Evolutionary conservation across 2,329 filamentous ascomycete species (phyloP), one percentile per base, ranked within the genome.

Genomic region (Fusarium sp.): DNA sequence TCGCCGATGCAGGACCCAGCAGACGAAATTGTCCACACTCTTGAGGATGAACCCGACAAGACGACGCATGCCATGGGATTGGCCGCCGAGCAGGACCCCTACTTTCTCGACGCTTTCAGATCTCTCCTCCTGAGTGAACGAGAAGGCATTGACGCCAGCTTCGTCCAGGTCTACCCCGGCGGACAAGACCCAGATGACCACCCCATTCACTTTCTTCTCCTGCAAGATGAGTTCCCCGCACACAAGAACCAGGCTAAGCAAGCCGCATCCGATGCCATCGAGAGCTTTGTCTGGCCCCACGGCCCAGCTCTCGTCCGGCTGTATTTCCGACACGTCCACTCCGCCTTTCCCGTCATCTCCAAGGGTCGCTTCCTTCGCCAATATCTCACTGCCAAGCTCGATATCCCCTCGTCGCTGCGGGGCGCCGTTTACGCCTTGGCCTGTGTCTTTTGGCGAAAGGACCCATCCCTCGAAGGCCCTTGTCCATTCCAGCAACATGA

Each of bases 51-150:
- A 13, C 71, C 76, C 16, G 77, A 79, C 58, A 71, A 77, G 16
- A 83, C 82, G 2, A 80, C 83, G 11, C 82, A 84, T 69, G 81
- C 77, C 11, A 80, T 84, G 75, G 83, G 82, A 0, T 76, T 80
- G 13, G 77, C 81, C 2, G 80, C 78, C 9, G 83, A 85, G 71
- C 83, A 85, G 66, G 83, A 84, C 58, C 79, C 81, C 1, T 79
- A 83, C 65, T 77, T 84, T 8, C 76, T 85, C 4, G 80, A 81
- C 36, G 82, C 82, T 10, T 84, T 85, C 58, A 77, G 82, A 16
- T 84, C 83, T 34, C 78, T 82, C 16, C 79, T 84, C 27, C 73
- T 83, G 46, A 83, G 82, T 44, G 78, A 80, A 51, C 80, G 80
- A n/a, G 77, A 79, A 16, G 80, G 81, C 25, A 76, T 84, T 7